Percentiles rank a stretch among this genome's conserved stretches.
Conservation (phyloP, 225 moss, liverwort and hornwort species). For the Sphagnum contortum region DNA sequence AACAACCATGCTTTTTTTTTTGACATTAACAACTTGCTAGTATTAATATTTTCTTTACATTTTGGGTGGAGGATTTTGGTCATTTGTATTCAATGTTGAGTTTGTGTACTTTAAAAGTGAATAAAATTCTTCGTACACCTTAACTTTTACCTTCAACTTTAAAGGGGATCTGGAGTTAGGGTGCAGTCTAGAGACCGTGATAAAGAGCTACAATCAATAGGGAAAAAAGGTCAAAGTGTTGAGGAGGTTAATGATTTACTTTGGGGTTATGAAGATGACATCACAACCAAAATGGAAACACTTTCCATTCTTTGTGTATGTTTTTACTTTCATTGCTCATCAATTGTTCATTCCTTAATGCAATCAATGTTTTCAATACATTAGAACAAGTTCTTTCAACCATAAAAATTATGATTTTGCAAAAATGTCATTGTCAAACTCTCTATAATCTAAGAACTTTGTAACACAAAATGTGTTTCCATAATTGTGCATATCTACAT, state of each 20-base stretch:
- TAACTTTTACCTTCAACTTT: neutral
- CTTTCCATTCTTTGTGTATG: slow-evolving; percentile 26
- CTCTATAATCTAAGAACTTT: neutral
- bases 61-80: no score
- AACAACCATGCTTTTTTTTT: no score
- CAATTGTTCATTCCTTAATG: neutral
- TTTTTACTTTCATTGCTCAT: neutral
- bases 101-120: neutral
- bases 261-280: slow-evolving; percentile 49
- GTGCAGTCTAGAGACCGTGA: slow-evolving; percentile 38
- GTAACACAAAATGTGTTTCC: neutral
- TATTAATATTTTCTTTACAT: no score
- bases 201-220: slow-evolving; percentile 54
- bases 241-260: slow-evolving; percentile 67
- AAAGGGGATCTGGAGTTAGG: neutral
- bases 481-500: neutral
- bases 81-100: neutral
- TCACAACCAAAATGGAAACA: slow-evolving; percentile 22
- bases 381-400: neutral
- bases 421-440: no score
- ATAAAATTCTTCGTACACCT: neutral
- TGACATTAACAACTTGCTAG: no score
- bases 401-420: no score
- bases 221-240: slow-evolving; percentile 71
- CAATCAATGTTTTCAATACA: neutral